Conservation (phyloP, 148 eudicot species). For the Chenopodium album region DNA sequence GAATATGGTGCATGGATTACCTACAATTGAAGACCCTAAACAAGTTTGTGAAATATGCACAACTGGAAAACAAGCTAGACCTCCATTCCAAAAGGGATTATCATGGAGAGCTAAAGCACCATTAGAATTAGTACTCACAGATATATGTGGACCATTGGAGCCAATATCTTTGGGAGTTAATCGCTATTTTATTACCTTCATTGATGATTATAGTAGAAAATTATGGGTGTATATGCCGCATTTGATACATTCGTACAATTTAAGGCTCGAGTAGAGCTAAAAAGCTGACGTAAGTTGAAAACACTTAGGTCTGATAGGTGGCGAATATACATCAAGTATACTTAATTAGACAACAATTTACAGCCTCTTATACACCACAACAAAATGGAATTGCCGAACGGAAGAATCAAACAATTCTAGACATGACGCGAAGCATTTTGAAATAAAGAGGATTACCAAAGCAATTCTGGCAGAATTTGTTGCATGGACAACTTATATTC, state of each 20-base stretch:
- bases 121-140: not conserved
- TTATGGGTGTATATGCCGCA: not conserved
- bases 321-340: too few relatives aligned
- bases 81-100: not conserved
- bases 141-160: not conserved
- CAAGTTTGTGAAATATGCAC: slow-evolving; percentile 2
- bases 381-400: not conserved
- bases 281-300: not conserved
- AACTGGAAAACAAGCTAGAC: not conserved
- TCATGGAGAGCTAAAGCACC: not conserved
- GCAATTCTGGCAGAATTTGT: not conserved
- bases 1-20: not conserved
- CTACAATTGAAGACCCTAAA: not conserved
- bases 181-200: not conserved
- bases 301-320: not conserved
- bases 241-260: not conserved
- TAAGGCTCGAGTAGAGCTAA: not conserved
- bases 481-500: not conserved
- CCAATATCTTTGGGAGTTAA: not conserved
- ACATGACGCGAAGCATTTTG: too few relatives aligned
- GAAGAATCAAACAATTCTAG: too few relatives aligned
- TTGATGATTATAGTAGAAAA: slow-evolving; percentile 1
- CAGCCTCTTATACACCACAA: not conserved
- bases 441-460: not conserved
- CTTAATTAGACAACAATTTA: too few relatives aligned